Evolutionary conservation across 371 early-diverging fungal genomes (phyloP), one percentile per base, ranked within the genome.

Genomic region (Globomyces sp.): DNA sequence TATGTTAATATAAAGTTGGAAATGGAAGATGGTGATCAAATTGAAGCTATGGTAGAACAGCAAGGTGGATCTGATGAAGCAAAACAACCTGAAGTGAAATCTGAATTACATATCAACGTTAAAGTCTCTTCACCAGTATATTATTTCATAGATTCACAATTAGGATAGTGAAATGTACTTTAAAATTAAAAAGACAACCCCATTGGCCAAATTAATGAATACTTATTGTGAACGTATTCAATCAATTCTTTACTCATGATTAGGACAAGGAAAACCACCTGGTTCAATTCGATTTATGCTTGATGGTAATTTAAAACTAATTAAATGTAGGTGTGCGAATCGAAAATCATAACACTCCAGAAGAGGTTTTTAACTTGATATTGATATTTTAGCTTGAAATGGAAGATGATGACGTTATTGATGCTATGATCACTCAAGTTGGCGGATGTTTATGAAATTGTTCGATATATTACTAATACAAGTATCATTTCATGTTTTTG

Each of bases 21-120:
- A 34, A 90, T 96, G 90, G 95, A 95, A 63, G 95, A 96, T 72
- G 93, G 91, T 55, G 96, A 96, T 73, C 77, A 86, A n/a, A 95
- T 96, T 65, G 90, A 92, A 74, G 95, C 92, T 36, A 90, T 90
- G 86, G 92, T 94, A 50, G 89, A 92, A 74, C 96, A 96, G 70
- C 83, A 94, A 58, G 95, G 95, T 64, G 94, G 94, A 42, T 24
- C 13, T 39, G 55, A 55, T 39, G 39, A 39, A 2, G 40, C 36
- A 13, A 36, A 36, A 34, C 40, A 55, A 5, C 55, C 55, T 39
- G 55, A 55, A 55, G 55, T 39, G 5, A 40, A 40, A 37, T 36
- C 40, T 55, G 55, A 55, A 39, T 39, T 40, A 55, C 55, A 55
- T 39, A 55, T 55, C 55, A 55, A 55, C 40, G 40, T 55, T 39